Evolutionary conservation across 768 basidiomycete genomes (phyloP), one percentile per base, ranked within the genome.

Genomic region (Megacollybia marginata): DNA sequence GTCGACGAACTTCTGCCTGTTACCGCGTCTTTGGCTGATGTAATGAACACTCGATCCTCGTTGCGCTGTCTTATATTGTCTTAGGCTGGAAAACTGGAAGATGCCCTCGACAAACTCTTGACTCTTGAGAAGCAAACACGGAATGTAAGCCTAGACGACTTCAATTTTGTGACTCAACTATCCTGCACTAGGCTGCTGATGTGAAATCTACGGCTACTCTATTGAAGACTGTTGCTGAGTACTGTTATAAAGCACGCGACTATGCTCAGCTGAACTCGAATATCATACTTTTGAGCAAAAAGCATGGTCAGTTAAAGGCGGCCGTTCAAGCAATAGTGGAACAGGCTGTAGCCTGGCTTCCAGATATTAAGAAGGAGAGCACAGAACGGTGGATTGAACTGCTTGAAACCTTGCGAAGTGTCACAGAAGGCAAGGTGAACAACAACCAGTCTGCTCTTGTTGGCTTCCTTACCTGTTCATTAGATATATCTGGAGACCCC

Each of bases 401-500:
- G 42, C 79, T 97, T 33, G 85, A 94, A 68, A 95, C 92, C 5
- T 65, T 99, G 56, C 80, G 95, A 62, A 73, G 77, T 40, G 90
- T 99, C 38, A 95, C 96, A 0, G 96, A 99, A 71, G 96, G 96
- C 47, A 99, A 98, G 82, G 95, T 88, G 57, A 51, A 81, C 48
- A 33, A 40, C 32, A 19, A 5, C 8, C 16, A 10, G 18, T 40
- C 13, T 8, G 13, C 2, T 15, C 10, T 40, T 18, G 4, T 15
- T 18, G 33, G 35, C 31, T 47, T 13, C 9, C 13, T 43, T 4
- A 15, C 31, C 11, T 10, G 44, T 36, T 38, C 45, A 46, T 44
- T 57, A 96, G 93, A 92, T 99, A 54, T 97, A 93, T 73, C 73
- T 99, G 44, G 96, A 99, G 72, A 92, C 96, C 2, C 92, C 92